These are phyloP conservation scores for Russula sp. DNA, from an alignment of 768 basidiomycete species.

Conservation along the genomic window DNA sequence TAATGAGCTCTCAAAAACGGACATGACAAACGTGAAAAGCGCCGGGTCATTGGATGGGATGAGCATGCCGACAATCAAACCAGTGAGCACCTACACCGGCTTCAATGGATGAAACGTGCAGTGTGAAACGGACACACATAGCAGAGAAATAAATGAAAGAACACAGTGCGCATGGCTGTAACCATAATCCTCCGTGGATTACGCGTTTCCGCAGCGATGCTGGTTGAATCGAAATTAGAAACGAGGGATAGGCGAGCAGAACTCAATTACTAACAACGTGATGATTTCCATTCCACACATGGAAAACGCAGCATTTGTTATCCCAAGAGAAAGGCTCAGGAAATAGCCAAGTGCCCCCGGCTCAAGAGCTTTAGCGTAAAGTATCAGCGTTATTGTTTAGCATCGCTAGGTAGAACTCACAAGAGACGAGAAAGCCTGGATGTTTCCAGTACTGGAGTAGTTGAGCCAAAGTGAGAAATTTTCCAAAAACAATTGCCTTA, in stretches of 20 bases:
- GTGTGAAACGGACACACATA: slow-evolving; percentile 14
- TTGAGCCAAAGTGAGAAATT: not conserved
- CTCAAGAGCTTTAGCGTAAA: slow-evolving; percentile 21
- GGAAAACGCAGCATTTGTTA: slow-evolving; percentile 27
- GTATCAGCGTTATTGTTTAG: not conserved
- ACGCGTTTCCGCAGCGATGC: slow-evolving; percentile 30
- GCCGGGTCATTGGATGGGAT: slow-evolving; percentile 29
- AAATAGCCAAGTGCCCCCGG: slow-evolving; percentile 28
- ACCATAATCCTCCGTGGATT: slow-evolving; percentile 27
- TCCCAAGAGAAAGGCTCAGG: slow-evolving; percentile 27
- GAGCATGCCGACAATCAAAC: slow-evolving; percentile 29
- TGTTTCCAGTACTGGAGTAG: slow-evolving; percentile 25
- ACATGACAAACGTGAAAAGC: slow-evolving; percentile 24
- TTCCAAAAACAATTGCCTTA: not conserved
- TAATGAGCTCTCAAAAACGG: not conserved
- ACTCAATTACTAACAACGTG: slow-evolving; percentile 20
- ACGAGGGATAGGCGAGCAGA: not conserved
- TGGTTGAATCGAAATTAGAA: slow-evolving; percentile 11
- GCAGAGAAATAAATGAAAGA: slow-evolving; percentile 28
- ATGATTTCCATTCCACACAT: slow-evolving; percentile 31
- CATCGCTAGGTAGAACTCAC: slow-evolving; percentile 5
- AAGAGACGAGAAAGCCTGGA: slow-evolving; percentile 28
- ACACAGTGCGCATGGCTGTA: slow-evolving; percentile 28
- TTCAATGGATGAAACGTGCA: not conserved
- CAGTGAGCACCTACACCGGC: slow-evolving; percentile 22